A percentile compares a stretch with the other conserved stretches of the same genome.
phyloP scores from a whole-genome alignment of 2,329 filamentous ascomycete species.

The Aureobasidium sp. region DNA sequence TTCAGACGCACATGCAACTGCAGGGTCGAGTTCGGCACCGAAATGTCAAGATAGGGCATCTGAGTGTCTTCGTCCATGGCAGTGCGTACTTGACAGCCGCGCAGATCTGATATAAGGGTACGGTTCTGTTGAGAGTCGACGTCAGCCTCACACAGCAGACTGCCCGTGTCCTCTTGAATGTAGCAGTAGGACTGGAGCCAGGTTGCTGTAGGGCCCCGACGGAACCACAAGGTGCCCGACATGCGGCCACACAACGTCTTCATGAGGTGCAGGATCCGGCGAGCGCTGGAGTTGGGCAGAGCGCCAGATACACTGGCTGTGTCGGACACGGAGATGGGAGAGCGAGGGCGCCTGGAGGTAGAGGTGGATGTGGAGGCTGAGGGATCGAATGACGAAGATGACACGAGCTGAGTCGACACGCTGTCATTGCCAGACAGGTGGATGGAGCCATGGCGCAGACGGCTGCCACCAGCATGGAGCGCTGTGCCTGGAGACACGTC shows the following conservation, averaged over 20 bases:
- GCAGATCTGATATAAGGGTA: constrained; percentile 63
- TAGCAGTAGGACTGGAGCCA: constrained; percentile 70
- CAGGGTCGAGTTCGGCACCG: constrained; percentile 48
- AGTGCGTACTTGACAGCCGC: constrained; percentile 62
- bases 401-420: background rate
- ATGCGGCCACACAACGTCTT: constrained; percentile 70
- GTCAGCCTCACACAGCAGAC: constrained; percentile 66
- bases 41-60: constrained; percentile 45
- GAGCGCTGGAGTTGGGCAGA: constrained; percentile 52
- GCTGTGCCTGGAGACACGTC: constrained; percentile 1
- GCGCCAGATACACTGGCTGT: constrained; percentile 21
- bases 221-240: constrained; percentile 70
- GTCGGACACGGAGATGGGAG: constrained; percentile 27
- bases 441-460: constrained; percentile 15
- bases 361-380: constrained; percentile 19
- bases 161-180: constrained; percentile 69
- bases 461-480: background rate
- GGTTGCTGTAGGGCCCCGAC: constrained; percentile 51
- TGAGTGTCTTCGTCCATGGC: constrained; percentile 42
- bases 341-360: constrained; percentile 20
- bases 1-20: constrained; percentile 61
- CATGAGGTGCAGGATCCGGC: constrained; percentile 69
- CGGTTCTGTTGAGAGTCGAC: constrained; percentile 59
- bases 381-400: background rate
- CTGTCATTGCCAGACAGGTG: background rate